A percentile compares a stretch with the other conserved stretches of the same genome.
Conservation (phyloP, 139 green algal genomes). For the Pseudopediastrum boryanum region DNA sequence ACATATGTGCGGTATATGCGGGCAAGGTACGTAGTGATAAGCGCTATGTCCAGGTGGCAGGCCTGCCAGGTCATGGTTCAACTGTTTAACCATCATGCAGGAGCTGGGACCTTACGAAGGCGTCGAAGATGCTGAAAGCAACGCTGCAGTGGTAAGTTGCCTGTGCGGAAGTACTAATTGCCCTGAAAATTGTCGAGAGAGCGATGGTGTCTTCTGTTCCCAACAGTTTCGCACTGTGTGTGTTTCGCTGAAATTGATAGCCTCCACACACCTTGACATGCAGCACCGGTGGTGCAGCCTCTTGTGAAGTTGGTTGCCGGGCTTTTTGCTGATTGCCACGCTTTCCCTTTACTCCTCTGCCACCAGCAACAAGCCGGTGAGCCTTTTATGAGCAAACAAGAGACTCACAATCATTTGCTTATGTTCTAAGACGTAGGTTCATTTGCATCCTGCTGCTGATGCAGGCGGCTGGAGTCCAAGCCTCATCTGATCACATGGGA, state of each 20-base stretch:
- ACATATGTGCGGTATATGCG: conserved; percentile 80
- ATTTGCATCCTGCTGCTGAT: no score
- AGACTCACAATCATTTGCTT: no score
- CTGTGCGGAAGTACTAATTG: not conserved
- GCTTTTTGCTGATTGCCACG: not conserved
- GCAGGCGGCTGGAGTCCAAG: conserved; percentile 68
- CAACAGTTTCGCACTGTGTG: no score
- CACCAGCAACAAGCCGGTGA: no score
- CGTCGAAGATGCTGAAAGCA: conserved; percentile 69
- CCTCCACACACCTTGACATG: not conserved
- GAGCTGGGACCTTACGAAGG: conserved; percentile 70
- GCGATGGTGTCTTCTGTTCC: no score
- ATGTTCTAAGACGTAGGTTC: no score
- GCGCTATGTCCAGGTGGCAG: not conserved
- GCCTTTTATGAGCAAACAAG: no score
- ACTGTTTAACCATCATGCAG: conserved; percentile 14
- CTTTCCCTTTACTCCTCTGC: no score
- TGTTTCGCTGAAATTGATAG: not conserved
- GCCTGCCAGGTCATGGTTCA: not conserved
- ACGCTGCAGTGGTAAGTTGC: conserved; percentile 66
- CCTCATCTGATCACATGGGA: conserved; percentile 72
- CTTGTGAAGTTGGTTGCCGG: no score
- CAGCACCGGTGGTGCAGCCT: no score
- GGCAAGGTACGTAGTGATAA: conserved; percentile 43
- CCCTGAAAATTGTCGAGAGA: no score